Evolutionary conservation across 1,284 basidiomycete species (phyloP).

Genomic region (Rhodotorula sp.): DNA sequence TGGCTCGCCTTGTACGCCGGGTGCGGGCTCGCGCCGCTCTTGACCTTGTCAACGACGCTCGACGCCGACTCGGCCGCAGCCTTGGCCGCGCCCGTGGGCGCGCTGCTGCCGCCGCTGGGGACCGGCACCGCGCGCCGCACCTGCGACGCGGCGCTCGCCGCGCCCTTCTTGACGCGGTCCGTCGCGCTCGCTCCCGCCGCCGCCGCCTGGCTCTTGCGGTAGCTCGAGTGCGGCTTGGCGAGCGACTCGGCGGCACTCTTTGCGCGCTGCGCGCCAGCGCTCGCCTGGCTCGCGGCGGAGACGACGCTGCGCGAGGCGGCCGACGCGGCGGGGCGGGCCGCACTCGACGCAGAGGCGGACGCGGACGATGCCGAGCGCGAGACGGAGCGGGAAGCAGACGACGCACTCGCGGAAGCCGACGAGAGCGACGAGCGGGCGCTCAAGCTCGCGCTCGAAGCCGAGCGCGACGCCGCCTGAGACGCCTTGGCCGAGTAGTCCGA

Average conservation of each 20-base stretch:
- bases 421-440: no score
- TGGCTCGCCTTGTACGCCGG: slow-evolving; percentile 1
- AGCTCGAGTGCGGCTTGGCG: slow-evolving; percentile 22
- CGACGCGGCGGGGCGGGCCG: slow-evolving; percentile 19
- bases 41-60: slow-evolving; percentile 3
- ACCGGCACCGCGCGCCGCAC: not conserved
- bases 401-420: not conserved
- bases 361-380: slow-evolving; percentile 1
- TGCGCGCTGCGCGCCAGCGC: not conserved
- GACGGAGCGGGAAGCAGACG: not conserved
- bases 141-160: not conserved
- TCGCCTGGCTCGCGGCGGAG: not conserved
- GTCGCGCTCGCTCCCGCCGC: slow-evolving; percentile 4
- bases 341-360: not conserved
- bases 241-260: slow-evolving; percentile 11
- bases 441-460: not conserved
- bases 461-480: not conserved
- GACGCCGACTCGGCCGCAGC: not conserved
- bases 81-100: not conserved
- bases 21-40: slow-evolving; percentile 2
- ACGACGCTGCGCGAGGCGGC: not conserved
- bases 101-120: not conserved
- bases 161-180: not conserved
- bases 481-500: not conserved
- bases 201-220: slow-evolving; percentile 14